These are phyloP conservation scores for Trichosanthes truncata DNA, from an alignment of 306 rosid genomes.

Conservation along the genomic window DNA sequence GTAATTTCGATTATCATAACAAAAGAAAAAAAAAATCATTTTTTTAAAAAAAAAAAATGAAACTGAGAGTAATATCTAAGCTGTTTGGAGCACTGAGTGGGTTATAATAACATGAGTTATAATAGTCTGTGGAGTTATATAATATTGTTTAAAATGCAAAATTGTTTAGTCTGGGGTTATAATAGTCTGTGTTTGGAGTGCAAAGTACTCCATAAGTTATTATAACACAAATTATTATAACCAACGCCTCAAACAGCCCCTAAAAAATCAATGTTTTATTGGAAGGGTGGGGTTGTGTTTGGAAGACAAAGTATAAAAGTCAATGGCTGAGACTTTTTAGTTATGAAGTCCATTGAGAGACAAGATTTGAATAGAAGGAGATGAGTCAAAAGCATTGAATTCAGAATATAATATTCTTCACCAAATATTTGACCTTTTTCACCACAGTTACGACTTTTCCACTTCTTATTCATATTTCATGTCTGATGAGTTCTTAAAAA, in stretches of 20 bases:
- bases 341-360: neutral
- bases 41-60: neutral
- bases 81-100: too few relatives aligned
- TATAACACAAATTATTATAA: too few relatives aligned
- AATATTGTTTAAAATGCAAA: too few relatives aligned
- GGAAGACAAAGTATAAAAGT: neutral
- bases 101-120: too few relatives aligned
- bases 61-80: too few relatives aligned
- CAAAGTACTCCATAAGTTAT: too few relatives aligned
- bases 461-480: neutral
- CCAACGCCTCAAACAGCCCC: too few relatives aligned
- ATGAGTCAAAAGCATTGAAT: neutral
- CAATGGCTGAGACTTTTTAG: neutral
- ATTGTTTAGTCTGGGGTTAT: too few relatives aligned
- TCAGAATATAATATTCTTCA: neutral
- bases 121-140: too few relatives aligned
- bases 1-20: neutral
- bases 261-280: neutral
- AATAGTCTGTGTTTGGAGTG: too few relatives aligned
- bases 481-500: neutral
- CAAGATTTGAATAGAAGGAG: neutral
- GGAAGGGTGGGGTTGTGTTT: neutral
- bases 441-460: neutral
- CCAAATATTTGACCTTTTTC: constrained; percentile 1
- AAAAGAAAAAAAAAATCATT: neutral